Evolutionary conservation across 768 basidiomycete species (phyloP).

Genomic region (Mrakia hoshinonis): DNA sequence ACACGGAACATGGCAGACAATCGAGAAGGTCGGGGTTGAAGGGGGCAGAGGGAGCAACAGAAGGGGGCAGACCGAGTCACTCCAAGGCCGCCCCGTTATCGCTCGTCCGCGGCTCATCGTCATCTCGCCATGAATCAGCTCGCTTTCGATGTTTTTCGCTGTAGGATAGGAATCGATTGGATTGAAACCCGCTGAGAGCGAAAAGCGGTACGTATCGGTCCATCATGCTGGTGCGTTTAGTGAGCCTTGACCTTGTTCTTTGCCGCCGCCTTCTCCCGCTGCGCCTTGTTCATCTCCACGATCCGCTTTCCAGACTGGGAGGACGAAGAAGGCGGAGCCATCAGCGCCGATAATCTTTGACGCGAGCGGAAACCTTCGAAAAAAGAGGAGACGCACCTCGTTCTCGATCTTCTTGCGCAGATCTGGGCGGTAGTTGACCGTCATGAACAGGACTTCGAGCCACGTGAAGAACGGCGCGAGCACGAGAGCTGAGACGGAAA

Average conservation of each 20-base stretch:
- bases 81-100: background rate
- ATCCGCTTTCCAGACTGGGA: background rate
- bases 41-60: background rate
- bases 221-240: too few species aligned
- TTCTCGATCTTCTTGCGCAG: slow-evolving; percentile 17
- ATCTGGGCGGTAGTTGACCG: slow-evolving; percentile 5
- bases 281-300: background rate
- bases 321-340: background rate
- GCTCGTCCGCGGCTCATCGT: background rate
- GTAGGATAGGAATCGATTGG: too few species aligned
- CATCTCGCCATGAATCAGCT: background rate
- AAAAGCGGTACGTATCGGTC: too few species aligned
- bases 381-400: background rate
- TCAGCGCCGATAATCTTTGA: background rate
- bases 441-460: slow-evolving; percentile 22
- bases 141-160: background rate
- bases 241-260: background rate
- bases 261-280: background rate
- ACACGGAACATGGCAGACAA: background rate
- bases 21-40: background rate
- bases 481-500: slow-evolving; percentile 16
- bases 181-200: too few species aligned
- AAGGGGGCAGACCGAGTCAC: background rate
- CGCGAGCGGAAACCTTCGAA: background rate
- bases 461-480: slow-evolving; percentile 30